Evolutionary conservation across 2,329 filamentous ascomycete species (phyloP), one percentile per base, ranked within the genome.

Genomic region (Teratosphaeria viscida): DNA sequence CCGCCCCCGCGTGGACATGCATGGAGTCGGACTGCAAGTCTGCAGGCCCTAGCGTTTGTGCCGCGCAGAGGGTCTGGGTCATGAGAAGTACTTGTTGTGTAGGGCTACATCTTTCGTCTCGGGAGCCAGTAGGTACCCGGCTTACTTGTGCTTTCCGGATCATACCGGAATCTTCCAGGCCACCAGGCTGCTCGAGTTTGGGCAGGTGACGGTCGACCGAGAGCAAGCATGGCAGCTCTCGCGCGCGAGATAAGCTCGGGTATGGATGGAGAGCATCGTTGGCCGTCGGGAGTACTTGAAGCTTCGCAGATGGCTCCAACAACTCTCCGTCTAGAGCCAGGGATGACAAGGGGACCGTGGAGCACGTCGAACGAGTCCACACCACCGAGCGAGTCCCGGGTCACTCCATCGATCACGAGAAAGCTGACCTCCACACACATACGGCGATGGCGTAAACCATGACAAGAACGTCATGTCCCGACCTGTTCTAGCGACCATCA

Each of bases 401-500:
- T 1, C 68, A 78, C 60, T 62, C 65, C 10, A 71, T 74, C 58
- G 78, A 80, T 66, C 77, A 77, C 62, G 78, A 81, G 62, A 78
- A 79, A 60, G 66, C 75, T 65, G 77, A 76, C 27, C 62, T 78
- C 2, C 71, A 76, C 16, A 76, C 16, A 77, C 75, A 4, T 74
- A 78, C 60, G 77, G 75, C 27, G 77, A 81, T 64, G 78, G 75
- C 37, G 74, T n/a, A n/a, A n/a, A n/a, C n/a, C n/a, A n/a, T 14
- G 14, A 47, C 2, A 27, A 6, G 19, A 23, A 23, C 23, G 16
- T 11, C 16, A 23, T 49, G n/a, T 53, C 34, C 55, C 62, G 27
- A 37, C 26, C n/a, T 43, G 14, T 12, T 1, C n/a, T 29, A 65
- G 66, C 83, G 6, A 85, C 84, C 10, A 87, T 88, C 65, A 84